Evolutionary conservation across 2,329 filamentous ascomycete genomes (phyloP).

Genomic region (Sphaerostilbella broomeana): DNA sequence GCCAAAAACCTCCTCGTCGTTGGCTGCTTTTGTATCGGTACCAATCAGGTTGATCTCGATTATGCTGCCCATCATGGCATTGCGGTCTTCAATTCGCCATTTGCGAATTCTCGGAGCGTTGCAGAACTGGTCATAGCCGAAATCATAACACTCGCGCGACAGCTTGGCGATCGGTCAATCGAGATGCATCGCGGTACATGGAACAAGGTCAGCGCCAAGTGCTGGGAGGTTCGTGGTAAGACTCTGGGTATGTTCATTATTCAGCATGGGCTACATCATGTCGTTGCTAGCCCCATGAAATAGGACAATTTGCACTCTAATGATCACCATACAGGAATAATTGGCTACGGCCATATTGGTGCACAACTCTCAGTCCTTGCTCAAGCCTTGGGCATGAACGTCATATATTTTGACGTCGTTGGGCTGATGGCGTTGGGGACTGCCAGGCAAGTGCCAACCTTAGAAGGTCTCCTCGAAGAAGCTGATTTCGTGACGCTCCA

Average conservation of each 20-base stretch:
- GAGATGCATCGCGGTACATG: conserved; percentile 92
- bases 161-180: conserved; percentile 85
- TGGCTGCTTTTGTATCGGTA: conserved; percentile 98
- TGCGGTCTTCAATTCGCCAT: conserved; percentile 97
- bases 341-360: conserved; percentile 96
- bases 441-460: conserved; percentile 70
- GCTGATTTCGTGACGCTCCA: conserved; percentile 93
- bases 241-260: conserved; percentile 59
- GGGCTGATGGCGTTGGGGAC: conserved; percentile 93
- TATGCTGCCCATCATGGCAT: conserved; percentile 81
- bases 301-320: not conserved
- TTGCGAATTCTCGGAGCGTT: conserved; percentile 94
- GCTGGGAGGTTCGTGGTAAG: conserved; percentile 98
- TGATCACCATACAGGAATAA: conserved; percentile 56
- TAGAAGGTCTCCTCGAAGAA: conserved; percentile 68
- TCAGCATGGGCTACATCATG: not conserved
- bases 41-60: conserved; percentile 86
- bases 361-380: conserved; percentile 92
- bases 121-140: conserved; percentile 93
- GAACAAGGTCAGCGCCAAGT: conserved; percentile 96
- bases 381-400: conserved; percentile 95
- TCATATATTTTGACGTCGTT: conserved; percentile 94
- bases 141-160: conserved; percentile 85
- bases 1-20: conserved; percentile 93
- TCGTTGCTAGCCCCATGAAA: not conserved